Percentiles rank a stretch among this genome's conserved stretches.
Conservation (phyloP, 352 stramenopile genomes). For the Phytophthora brassicae region DNA sequence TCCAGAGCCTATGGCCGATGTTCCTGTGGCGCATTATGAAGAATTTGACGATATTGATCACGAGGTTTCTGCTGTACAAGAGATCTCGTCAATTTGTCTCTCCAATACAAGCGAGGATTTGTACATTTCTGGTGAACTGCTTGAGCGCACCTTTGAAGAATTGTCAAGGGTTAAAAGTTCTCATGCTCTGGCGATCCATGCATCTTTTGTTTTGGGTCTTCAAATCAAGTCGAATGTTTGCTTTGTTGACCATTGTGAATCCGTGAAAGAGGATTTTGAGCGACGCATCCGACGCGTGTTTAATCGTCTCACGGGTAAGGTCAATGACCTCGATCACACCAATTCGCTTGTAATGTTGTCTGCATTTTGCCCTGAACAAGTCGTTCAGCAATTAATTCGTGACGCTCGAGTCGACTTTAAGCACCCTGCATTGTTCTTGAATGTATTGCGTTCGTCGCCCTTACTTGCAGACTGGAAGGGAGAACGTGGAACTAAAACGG, state of each 20-base stretch:
- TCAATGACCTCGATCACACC: conserved; percentile 9
- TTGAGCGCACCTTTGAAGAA: conserved; percentile 29
- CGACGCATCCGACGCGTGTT: conserved; percentile 27
- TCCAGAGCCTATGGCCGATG: background rate
- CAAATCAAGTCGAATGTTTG: conserved; percentile 23
- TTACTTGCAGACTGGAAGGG: conserved; percentile 38
- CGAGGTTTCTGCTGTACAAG: conserved; percentile 18
- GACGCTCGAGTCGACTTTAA: conserved; percentile 15
- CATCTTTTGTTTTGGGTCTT: conserved; percentile 33
- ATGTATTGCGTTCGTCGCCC: conserved; percentile 27
- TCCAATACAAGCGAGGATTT: background rate
- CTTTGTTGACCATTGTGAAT: conserved; percentile 13
- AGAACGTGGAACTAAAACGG: background rate
- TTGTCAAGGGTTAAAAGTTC: conserved; percentile 17
- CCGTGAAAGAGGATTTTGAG: conserved; percentile 12
- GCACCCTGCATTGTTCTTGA: conserved; percentile 31
- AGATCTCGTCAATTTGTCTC: conserved; percentile 11
- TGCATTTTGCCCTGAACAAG: conserved; percentile 31
- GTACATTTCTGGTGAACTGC: conserved; percentile 8
- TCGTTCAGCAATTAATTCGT: conserved; percentile 31
- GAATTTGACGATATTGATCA: background rate
- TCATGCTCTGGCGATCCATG: conserved; percentile 25
- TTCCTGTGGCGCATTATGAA: background rate
- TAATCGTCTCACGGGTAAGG: conserved; percentile 39
- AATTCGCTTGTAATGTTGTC: conserved; percentile 24